Conservation (phyloP, 176 grass and related monocot genomes). For the Aegilops sharonensis region DNA sequence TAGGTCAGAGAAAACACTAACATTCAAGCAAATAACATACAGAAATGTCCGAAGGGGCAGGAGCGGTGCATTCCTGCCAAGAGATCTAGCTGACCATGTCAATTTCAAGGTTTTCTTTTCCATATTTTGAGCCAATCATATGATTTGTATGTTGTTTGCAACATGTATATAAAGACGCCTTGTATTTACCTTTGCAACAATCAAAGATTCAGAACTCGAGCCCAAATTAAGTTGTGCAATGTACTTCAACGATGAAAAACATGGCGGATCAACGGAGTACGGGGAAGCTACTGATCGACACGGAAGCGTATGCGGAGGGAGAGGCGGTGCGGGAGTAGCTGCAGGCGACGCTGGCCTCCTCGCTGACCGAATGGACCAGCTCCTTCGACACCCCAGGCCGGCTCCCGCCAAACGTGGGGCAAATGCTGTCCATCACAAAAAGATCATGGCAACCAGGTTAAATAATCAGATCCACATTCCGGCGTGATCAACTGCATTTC, state of each 20-base stretch:
- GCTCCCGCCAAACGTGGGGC: conserved; percentile 57
- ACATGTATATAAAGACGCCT: no score
- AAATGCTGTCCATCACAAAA: conserved; percentile 27
- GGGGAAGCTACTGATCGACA: conserved; percentile 44
- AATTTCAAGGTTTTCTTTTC: no score
- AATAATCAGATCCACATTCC: neutral
- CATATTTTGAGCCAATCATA: no score
- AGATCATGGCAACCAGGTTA: neutral
- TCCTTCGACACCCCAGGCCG: conserved; percentile 46
- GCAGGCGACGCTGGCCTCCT: conserved; percentile 41
- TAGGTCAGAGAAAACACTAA: no score
- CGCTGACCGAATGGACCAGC: conserved; percentile 41
- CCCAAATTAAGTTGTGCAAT: neutral
- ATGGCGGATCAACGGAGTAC: neutral
- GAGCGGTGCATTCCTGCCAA: no score
- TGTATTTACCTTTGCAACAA: no score
- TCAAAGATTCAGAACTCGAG: conserved; percentile 63
- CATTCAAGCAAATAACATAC: no score
- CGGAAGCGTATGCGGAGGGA: conserved; percentile 53
- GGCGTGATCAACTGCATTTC: neutral
- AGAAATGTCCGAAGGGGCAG: no score
- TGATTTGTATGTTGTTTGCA: no score
- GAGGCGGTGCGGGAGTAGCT: conserved; percentile 42
- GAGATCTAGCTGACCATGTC: no score
- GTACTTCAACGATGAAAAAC: no score